Evolutionary conservation across 495 filamentous ascomycete species (phyloP).

Genomic region (Letharia columbiana): DNA sequence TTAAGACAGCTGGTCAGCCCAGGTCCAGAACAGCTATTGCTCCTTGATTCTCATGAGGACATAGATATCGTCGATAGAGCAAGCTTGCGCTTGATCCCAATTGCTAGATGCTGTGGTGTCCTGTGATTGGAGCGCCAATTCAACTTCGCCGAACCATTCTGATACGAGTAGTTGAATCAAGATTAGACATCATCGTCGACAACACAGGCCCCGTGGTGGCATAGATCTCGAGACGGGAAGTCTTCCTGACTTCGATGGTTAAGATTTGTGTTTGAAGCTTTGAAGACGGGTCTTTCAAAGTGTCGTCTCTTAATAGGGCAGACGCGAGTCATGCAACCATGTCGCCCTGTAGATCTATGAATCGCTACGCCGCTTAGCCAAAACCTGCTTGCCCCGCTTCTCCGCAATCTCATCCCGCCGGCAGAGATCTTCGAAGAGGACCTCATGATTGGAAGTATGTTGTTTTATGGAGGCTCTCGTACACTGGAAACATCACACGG

Average conservation of each 20-base stretch:
- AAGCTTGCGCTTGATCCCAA: not conserved
- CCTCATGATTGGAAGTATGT: not conserved
- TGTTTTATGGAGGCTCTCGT: not conserved
- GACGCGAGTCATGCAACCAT: constrained; percentile 3
- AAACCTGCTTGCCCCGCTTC: not conserved
- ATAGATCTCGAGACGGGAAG: not conserved
- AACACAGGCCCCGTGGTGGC: not conserved
- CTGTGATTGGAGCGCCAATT: constrained; percentile 2
- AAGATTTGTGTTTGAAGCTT: not conserved
- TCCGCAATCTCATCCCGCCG: not conserved
- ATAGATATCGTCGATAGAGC: not conserved
- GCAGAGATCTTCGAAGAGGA: not conserved
- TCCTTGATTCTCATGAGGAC: not conserved
- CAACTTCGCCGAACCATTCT: not conserved
- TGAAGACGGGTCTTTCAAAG: not conserved
- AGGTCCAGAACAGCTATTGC: not conserved
- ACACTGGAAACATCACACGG: not conserved
- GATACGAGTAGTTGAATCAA: not conserved
- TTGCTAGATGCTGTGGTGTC: not conserved
- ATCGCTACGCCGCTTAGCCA: not conserved
- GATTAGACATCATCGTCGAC: not conserved
- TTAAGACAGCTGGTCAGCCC: not conserved
- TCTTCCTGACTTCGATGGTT: not conserved
- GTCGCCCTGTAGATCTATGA: not conserved
- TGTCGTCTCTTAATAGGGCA: not conserved